Base-by-base conservation (phyloP, 495 filamentous ascomycete genomes). In the Baudoinia panamericana region DNA sequence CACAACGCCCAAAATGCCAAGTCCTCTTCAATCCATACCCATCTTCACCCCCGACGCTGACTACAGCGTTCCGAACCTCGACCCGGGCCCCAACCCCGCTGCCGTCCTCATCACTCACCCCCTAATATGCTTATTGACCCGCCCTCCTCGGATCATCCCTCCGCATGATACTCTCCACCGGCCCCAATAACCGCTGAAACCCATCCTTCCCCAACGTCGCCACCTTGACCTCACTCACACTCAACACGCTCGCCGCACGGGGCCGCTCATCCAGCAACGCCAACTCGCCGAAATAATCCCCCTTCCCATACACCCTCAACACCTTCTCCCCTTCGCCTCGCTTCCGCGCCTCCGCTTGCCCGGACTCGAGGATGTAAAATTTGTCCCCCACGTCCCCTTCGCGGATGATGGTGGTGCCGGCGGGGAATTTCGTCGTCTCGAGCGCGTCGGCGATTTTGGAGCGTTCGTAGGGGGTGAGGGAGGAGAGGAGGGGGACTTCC, bases 381-480 rank as follows among this genome's bases (percentile, higher is more conserved):
- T 82, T 77, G 50, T 92, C 78, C 16, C 92, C 90, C 0, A 78
- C 82, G 54, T 95, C 90, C 30, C 92, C 90, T 63, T 96, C 84
- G 29, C 66, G 63, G 63, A 97, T 97, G 53, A 97, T 93, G 24
- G 68, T 75, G 10, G 76, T 72, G 13, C 80, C 81, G n/a, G 77
- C 63, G 0, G 82, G 72, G 58, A 75, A 93, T 50, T 90, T 95
- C 54, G 80, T 75, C 30, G 85, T 84, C 54, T 95, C 83, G 27
- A 97, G 65, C 3, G 90, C 87, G 63, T 97, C 90, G 43, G 90
- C 90, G 53, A 97, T 95, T 67, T 97, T 97, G 32, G 82, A 76
- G 7, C 92, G 78, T 61, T 97, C 90, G 55, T 94, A 96, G 0
- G 79, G 67, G 15, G 86, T 88, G 30, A 97, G 72, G 19, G 71